phyloP scores from a whole-genome alignment of 768 basidiomycete genomes.

The Flagelloscypha sp. region DNA sequence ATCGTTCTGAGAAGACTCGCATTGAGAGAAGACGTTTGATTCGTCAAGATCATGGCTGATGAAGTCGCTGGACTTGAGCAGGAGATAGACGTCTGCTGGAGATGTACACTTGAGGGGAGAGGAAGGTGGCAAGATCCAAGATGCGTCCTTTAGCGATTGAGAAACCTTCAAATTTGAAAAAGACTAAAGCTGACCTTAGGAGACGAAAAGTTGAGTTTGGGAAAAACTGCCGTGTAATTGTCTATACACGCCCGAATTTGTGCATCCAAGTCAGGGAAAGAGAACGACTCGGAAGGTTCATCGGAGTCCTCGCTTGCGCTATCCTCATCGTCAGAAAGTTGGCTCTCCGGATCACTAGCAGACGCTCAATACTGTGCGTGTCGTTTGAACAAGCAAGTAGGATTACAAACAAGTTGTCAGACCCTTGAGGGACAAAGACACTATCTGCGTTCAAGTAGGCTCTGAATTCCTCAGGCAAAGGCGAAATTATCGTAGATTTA shows the following conservation, averaged over 20 bases:
- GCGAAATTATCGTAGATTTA: conserved; percentile 67
- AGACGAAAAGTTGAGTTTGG: conserved; percentile 95
- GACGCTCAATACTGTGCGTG: not conserved
- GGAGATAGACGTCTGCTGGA: conserved; percentile 84
- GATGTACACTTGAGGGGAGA: conserved; percentile 81
- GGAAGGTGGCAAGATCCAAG: conserved; percentile 81
- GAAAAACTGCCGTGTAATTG: conserved; percentile 79
- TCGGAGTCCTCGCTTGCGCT: conserved; percentile 20
- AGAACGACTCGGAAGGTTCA: conserved; percentile 28
- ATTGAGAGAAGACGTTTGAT: conserved; percentile 60
- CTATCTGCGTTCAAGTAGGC: conserved; percentile 77
- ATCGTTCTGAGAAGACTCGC: conserved; percentile 19
- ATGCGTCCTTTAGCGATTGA: conserved; percentile 59
- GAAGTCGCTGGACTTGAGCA: conserved; percentile 91
- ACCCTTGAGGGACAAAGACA: conserved; percentile 75
- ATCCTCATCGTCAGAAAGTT: conserved; percentile 50
- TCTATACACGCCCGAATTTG: conserved; percentile 58
- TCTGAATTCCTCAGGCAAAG: conserved; percentile 53
- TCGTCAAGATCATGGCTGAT: conserved; percentile 66
- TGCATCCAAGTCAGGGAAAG: conserved; percentile 78
- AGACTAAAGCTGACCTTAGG: conserved; percentile 51
- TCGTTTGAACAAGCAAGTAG: conserved; percentile 4
- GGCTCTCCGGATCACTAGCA: conserved; percentile 30
- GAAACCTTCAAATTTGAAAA: not conserved
- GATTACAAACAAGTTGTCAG: conserved; percentile 60